These are phyloP conservation scores for Hyaloperonospora brassicae DNA, from an alignment of 352 stramenopile species.

Conservation along the genomic window DNA sequence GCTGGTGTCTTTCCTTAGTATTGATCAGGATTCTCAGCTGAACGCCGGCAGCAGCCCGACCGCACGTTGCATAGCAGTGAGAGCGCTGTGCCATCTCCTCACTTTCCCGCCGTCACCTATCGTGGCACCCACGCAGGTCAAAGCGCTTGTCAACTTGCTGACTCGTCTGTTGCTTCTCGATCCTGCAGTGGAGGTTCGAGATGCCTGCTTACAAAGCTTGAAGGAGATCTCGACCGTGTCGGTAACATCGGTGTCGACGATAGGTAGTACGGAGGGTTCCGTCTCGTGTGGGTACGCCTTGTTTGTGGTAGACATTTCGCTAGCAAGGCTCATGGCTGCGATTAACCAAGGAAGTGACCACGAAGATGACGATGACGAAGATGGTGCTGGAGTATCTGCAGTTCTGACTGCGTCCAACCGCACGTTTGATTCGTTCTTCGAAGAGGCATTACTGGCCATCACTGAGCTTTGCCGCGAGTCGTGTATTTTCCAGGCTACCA, in stretches of 20 bases:
- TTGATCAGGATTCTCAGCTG: conserved; percentile 18
- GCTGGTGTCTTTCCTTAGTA: conserved; percentile 48
- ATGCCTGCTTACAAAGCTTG: conserved; percentile 56
- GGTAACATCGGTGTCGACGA: conserved; percentile 8
- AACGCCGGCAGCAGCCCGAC: conserved; percentile 30
- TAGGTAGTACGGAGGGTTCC: conserved; percentile 12
- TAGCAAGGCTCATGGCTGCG: conserved; percentile 60
- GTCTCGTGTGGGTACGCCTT: conserved; percentile 50
- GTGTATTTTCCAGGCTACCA: conserved; percentile 73
- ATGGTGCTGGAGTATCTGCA: conserved; percentile 20
- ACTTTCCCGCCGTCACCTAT: conserved; percentile 76
- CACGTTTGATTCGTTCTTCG: conserved; percentile 53
- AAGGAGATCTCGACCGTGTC: conserved; percentile 68
- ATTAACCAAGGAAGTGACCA: conserved; percentile 29
- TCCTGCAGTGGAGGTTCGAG: conserved; percentile 48
- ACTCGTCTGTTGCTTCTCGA: conserved; percentile 64
- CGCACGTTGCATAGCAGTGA: conserved; percentile 54
- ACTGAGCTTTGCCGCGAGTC: conserved; percentile 65
- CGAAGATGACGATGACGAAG: conserved; percentile 27
- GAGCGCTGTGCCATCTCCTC: conserved; percentile 64
- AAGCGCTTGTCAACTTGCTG: conserved; percentile 67
- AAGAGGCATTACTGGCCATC: conserved; percentile 60
- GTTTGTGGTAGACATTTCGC: conserved; percentile 67
- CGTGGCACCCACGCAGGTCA: conserved; percentile 49
- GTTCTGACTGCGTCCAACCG: conserved; percentile 48